These are phyloP conservation scores for Tubosaeta brunneosetosa DNA, from an alignment of 768 basidiomycete genomes.

Conservation along the genomic window DNA sequence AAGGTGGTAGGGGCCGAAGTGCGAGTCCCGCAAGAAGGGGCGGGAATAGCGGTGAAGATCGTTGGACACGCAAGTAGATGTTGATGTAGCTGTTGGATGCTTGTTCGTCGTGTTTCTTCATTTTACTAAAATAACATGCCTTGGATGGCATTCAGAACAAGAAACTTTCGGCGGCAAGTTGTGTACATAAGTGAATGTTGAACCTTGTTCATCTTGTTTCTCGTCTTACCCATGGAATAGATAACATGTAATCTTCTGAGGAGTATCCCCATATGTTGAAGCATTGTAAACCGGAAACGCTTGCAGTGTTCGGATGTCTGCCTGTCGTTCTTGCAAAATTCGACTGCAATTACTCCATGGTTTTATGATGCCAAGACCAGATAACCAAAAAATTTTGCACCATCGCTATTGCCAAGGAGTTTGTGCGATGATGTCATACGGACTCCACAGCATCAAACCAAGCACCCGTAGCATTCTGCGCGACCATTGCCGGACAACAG, in stretches of 20 bases:
- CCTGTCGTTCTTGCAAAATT: not conserved
- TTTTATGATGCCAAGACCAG: not conserved
- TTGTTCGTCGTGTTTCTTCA: not conserved
- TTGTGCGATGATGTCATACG: not conserved
- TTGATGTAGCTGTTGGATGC: not conserved
- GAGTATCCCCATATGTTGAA: not conserved
- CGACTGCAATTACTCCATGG: not conserved
- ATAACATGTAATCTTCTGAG: not conserved
- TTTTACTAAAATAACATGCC: no score
- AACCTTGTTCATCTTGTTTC: not conserved
- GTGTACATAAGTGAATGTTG: slow-evolving; percentile 45
- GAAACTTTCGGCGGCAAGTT: no score
- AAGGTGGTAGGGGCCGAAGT: slow-evolving; percentile 62
- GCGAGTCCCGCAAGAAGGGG: slow-evolving; percentile 66
- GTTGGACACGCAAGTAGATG: slow-evolving; percentile 61
- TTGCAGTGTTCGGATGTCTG: not conserved
- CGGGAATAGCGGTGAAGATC: slow-evolving; percentile 66
- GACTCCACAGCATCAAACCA: slow-evolving; percentile 43
- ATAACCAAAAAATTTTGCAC: not conserved
- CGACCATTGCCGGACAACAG: slow-evolving; percentile 38
- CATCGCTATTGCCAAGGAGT: not conserved
- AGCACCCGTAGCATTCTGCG: slow-evolving; percentile 57
- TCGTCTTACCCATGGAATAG: not conserved
- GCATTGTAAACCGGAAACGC: not conserved
- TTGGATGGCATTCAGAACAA: no score